Evolutionary conservation across 2,329 filamentous ascomycete species (phyloP).

Genomic region (Nemania abortiva): DNA sequence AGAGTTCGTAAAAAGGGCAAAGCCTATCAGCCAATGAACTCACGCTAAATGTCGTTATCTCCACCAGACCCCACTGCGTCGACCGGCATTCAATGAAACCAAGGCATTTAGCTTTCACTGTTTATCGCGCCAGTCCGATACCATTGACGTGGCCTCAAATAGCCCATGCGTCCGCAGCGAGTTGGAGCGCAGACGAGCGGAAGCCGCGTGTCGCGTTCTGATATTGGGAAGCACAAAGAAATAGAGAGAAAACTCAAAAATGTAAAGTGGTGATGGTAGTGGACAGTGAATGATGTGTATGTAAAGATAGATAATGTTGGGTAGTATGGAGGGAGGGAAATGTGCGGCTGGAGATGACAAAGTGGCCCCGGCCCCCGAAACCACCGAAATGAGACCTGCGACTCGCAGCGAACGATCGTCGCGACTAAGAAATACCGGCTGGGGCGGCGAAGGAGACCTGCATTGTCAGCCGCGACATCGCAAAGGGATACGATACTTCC

Average conservation of each 20-base stretch:
- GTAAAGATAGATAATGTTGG: conserved; percentile 27
- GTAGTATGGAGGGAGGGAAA: conserved; percentile 29
- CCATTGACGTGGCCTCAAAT: conserved; percentile 27
- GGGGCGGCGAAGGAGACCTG: conserved; percentile 33
- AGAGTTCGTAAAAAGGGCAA: conserved; percentile 31
- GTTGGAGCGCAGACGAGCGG: not conserved
- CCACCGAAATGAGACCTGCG: conserved; percentile 51
- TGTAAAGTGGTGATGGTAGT: not conserved
- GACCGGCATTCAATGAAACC: conserved; percentile 45
- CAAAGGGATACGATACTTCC: conserved; percentile 12
- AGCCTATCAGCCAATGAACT: conserved; percentile 28
- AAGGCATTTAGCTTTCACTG: conserved; percentile 34
- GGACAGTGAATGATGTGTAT: conserved; percentile 2
- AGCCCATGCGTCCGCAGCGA: not conserved
- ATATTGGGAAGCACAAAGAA: not conserved
- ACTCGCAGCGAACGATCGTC: conserved; percentile 48
- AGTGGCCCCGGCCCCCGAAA: conserved; percentile 46
- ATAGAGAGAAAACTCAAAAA: not conserved
- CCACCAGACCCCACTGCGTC: conserved; percentile 39
- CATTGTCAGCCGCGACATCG: conserved; percentile 39
- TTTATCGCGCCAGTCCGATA: conserved; percentile 25
- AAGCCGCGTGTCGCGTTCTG: not conserved
- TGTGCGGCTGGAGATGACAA: conserved; percentile 41
- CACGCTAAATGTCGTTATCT: conserved; percentile 4
- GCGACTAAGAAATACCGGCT: conserved; percentile 39